Percentiles rank a stretch among this genome's conserved stretches.
phyloP scores from a whole-genome alignment of 1,284 basidiomycete species.

The Cystobasidiaceae sp. region DNA sequence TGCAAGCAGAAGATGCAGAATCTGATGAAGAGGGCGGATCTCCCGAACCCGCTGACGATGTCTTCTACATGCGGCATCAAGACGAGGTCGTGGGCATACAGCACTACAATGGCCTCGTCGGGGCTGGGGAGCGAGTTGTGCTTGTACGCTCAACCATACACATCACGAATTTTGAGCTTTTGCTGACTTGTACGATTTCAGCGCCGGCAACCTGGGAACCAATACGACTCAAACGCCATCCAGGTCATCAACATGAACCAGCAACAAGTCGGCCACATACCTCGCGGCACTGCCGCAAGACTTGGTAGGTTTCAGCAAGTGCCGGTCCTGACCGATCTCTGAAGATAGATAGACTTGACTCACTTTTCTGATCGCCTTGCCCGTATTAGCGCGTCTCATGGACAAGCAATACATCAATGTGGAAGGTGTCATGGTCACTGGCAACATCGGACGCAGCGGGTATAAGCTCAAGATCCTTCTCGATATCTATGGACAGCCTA shows the following conservation, averaged over 20 bases:
- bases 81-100: constrained; percentile 24
- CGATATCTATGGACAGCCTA: constrained; percentile 21
- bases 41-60: constrained; percentile 12
- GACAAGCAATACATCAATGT: constrained; percentile 9
- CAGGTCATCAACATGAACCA: constrained; percentile 13
- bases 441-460: constrained; percentile 2
- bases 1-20: neutral
- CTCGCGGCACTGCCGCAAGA: constrained; percentile 12
- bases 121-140: constrained; percentile 9
- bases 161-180: neutral
- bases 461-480: constrained; percentile 14
- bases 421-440: constrained; percentile 6
- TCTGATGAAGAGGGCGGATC: constrained; percentile 1
- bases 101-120: constrained; percentile 20
- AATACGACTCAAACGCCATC: constrained; percentile 22
- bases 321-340: no score
- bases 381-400: constrained; percentile 18
- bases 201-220: constrained; percentile 19
- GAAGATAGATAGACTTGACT: no score
- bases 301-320: constrained; percentile 6
- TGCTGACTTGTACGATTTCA: neutral
- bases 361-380: no score
- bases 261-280: constrained; percentile 18
- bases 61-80: constrained; percentile 22
- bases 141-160: neutral